phyloP scores from a whole-genome alignment of 257 asterid species.

The Prunella vulgaris region DNA sequence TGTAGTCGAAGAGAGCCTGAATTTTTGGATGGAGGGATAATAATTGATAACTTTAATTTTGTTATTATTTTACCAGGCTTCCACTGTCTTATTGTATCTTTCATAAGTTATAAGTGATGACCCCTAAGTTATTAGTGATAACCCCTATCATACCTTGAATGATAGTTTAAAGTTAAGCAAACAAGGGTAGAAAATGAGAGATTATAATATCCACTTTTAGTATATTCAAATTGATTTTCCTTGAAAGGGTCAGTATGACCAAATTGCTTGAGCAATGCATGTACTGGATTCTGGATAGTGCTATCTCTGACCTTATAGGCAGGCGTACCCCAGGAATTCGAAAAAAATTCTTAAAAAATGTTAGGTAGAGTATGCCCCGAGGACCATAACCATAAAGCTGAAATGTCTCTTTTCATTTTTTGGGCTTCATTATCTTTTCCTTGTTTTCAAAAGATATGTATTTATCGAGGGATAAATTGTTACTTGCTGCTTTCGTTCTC shows the following conservation, averaged over 20 bases:
- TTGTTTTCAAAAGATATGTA: neutral
- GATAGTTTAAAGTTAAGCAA: too few relatives aligned
- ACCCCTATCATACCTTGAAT: too few relatives aligned
- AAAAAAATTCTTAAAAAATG: neutral
- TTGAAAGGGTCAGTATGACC: neutral
- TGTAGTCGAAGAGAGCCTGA: too few relatives aligned
- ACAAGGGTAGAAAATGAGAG: too few relatives aligned
- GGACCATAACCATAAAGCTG: neutral
- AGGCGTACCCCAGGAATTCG: neutral
- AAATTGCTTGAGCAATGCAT: constrained; percentile 1
- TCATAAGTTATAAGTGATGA: too few relatives aligned
- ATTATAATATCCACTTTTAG: too few relatives aligned
- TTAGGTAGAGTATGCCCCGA: neutral
- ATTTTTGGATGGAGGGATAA: too few relatives aligned
- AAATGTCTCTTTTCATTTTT: neutral
- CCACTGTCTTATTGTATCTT: too few relatives aligned
- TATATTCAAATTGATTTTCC: neutral
- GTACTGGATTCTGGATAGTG: neutral
- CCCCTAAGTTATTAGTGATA: too few relatives aligned
- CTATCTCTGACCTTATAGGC: neutral
- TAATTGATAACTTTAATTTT: too few relatives aligned
- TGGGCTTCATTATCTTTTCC: neutral
- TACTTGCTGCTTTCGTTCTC: neutral
- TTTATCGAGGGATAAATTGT: neutral
- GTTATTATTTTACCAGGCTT: too few relatives aligned